Base-by-base conservation (phyloP, 2,329 filamentous ascomycete genomes). In the Raffaelea albimanens region DNA sequence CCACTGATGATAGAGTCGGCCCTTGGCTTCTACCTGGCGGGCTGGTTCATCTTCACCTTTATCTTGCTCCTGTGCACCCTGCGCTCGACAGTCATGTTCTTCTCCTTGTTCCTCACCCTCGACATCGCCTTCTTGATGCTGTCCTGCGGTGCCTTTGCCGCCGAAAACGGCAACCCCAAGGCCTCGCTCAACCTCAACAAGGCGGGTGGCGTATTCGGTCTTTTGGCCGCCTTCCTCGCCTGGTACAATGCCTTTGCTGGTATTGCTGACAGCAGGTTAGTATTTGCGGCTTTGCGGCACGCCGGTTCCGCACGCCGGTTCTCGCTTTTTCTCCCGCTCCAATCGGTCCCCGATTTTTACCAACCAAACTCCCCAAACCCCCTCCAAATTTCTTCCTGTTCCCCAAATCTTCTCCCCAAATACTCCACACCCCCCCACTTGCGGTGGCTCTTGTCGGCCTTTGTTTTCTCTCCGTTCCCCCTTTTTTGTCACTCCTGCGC, bases 241-340 rank as follows among this genome's bases (percentile, higher is more conserved):
- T 94, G 87, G 87, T 94, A 91, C 67, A 89, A 88, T 59, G 87
- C 87, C 34, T 72, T 91, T 51, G 85, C 86, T 45, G 87, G 87
- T 78, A 78, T 93, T 49, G 83, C 84, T 52, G 87, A 93, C 58
- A 73, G 69, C 62, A 78, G 75, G 78, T 82, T 62, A 57, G 74
- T 67, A 48, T 14, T 34, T 41, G 21, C 19, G 11, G 33, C 14
- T 22, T 31, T 5, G 9, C 20, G 18, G 9, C n/a, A 20, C 23
- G 39, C 20, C 33, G n/a, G 2, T 16, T 19, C 19, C 16, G 25
- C 16, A n/a, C 18, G 21, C 16, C 8, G 34, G 23, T 11, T 36
- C 18, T 22, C 25, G 14, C 5, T n/a, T 16, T 38, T 16, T 38
- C n/a, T 44, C 23, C 34, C 41, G 5, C 16, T 42, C 41, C 25